A percentile compares a stretch with the other conserved stretches of the same genome.
These are phyloP conservation scores for Epichloe coenophiala DNA, from an alignment of 2,329 filamentous ascomycete species.

Conservation along the genomic window DNA sequence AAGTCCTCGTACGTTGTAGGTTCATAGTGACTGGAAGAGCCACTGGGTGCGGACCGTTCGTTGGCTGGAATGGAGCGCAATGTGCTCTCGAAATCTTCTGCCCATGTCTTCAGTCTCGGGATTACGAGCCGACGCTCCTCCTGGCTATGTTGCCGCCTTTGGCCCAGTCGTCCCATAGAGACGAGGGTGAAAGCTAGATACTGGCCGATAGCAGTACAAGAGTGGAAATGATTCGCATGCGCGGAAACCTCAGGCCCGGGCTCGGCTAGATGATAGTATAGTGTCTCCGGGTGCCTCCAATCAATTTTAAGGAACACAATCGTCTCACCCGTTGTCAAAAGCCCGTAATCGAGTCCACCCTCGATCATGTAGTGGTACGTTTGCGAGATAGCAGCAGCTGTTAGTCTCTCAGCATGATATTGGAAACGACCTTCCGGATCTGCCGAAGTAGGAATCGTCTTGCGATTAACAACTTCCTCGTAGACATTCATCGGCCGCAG, in stretches of 20 bases:
- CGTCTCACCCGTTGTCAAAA: conserved; percentile 27
- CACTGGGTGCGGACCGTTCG: conserved; percentile 6
- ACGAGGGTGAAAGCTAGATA: conserved; percentile 16
- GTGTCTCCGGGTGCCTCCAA: conserved; percentile 12
- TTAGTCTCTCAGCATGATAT: conserved; percentile 23
- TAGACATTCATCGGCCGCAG: conserved; percentile 28
- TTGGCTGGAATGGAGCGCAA: conserved; percentile 10
- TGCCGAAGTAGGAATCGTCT: conserved; percentile 3
- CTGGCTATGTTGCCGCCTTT: not conserved
- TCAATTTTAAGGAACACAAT: conserved; percentile 29
- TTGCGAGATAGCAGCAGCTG: conserved; percentile 31
- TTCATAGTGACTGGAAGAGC: not conserved
- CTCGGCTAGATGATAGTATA: conserved; percentile 20
- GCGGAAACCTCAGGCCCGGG: conserved; percentile 10
- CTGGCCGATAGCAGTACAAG: conserved; percentile 16
- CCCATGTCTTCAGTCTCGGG: conserved; percentile 5
- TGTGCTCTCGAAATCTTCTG: conserved; percentile 13
- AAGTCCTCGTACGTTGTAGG: conserved; percentile 10
- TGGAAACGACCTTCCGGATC: conserved; percentile 19
- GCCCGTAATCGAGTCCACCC: conserved; percentile 28
- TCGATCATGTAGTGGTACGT: conserved; percentile 38
- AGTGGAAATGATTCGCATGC: conserved; percentile 9
- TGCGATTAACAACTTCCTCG: conserved; percentile 19
- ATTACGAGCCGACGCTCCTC: not conserved
- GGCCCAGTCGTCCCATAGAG: conserved; percentile 10